phyloP scores from a whole-genome alignment of 257 asterid genomes.

The Salvia hispanica region DNA sequence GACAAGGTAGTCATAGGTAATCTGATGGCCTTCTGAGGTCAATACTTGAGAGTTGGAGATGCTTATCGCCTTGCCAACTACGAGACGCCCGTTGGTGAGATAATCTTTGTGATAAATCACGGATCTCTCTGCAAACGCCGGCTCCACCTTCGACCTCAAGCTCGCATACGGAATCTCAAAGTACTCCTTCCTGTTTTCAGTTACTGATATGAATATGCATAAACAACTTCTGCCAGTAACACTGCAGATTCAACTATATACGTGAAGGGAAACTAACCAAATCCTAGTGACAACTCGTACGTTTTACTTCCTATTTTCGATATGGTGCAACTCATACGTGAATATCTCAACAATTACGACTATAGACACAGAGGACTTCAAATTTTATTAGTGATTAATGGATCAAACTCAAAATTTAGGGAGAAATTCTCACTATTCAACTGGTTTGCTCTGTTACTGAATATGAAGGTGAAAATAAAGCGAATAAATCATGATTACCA shows the following conservation, averaged over 20 bases:
- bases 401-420: neutral
- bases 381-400: neutral
- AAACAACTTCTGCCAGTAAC: neutral
- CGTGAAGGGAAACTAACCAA: no score
- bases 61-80: slow-evolving; percentile 61
- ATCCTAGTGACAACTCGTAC: no score
- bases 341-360: no score
- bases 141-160: slow-evolving; percentile 81
- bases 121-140: slow-evolving; percentile 69
- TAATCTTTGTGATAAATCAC: slow-evolving; percentile 77
- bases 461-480: slow-evolving; percentile 1
- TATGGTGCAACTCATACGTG: no score
- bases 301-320: no score
- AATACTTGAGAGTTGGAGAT: slow-evolving; percentile 59
- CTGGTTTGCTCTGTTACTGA: neutral
- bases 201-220: neutral
- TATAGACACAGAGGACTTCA: neutral
- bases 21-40: slow-evolving; percentile 61
- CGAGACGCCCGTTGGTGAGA: slow-evolving; percentile 68
- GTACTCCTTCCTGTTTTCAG: slow-evolving; percentile 67
- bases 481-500: neutral
- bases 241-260: neutral
- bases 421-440: neutral
- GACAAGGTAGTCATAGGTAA: slow-evolving; percentile 74
- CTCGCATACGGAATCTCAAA: slow-evolving; percentile 91